Base-by-base conservation (phyloP, 805 yeast genomes). In the Candida fluviatilis region DNA sequence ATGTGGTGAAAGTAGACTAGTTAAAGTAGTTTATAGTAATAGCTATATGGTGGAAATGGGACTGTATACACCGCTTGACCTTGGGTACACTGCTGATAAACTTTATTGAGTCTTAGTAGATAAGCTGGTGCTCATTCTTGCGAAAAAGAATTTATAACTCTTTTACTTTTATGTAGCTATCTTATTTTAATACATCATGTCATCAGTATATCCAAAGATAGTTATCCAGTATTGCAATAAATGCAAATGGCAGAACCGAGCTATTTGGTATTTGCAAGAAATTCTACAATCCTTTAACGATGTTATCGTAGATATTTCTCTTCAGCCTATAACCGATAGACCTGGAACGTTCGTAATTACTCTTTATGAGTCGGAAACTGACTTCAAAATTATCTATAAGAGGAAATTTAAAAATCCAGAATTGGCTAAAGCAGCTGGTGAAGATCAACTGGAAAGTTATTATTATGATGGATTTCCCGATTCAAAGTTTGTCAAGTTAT, bases 201-300 rank as follows among this genome's bases (percentile, higher is more conserved):
- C 33, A 8, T 30, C 18, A 13, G 15, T 26, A 29, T 78, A 69
- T 41, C 93, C 95, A 2, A 65, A 78, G 31, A 75, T 88, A 2
- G 63, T 77, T 4, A 86, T 88, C 30, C 71, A 76, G 47, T 88
- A 82, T 60, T 88, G 96, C 55, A 82, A 84, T 27, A 77, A 75
- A 53, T 88, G 96, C 66, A 83, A 84, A 51, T 88, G 96, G 96
- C 84, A 84, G 50, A 73, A 86, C 34, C 65, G 96, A 10, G 95
- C 96, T 2, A 73, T 86, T 0, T 89, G 96, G 96, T 86, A 86
- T 49, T 65, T 79, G 23, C 95, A 85, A 55, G 96, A 88, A 58
- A 64, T 89, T 1, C 61, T 88, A n/a, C 87, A 84, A 51, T 89
- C 96, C 0, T 89, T 87, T 57, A 81, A 80, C 74, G 55, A 58